These are phyloP conservation scores for Nissolia schottii DNA, from an alignment of 306 rosid species.

Conservation along the genomic window DNA sequence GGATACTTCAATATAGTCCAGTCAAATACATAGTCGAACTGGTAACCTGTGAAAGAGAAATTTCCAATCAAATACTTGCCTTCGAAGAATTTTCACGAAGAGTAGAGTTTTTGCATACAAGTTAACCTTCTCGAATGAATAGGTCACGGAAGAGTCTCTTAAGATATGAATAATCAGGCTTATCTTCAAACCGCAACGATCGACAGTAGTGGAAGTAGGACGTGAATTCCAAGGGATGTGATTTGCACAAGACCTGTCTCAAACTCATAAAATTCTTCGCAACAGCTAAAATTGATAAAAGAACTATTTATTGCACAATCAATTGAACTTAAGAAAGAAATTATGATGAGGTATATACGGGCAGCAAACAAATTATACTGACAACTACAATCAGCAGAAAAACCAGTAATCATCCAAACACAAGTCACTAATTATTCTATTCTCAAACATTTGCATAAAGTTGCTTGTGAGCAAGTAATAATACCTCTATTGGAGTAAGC, in stretches of 20 bases:
- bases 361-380: not conserved
- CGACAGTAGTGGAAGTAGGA: slow-evolving; percentile 95
- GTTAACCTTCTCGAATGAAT: slow-evolving; percentile 90
- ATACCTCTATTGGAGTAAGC: slow-evolving; percentile 96
- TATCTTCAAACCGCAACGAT: slow-evolving; percentile 90
- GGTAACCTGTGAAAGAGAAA: slow-evolving; percentile 64
- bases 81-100: slow-evolving; percentile 11
- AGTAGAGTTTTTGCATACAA: not conserved
- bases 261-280: slow-evolving; percentile 19
- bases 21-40: slow-evolving; percentile 95
- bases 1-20: slow-evolving; percentile 97
- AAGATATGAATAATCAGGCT: slow-evolving; percentile 92
- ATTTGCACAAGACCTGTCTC: slow-evolving; percentile 77
- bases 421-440: not conserved
- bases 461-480: slow-evolving; percentile 16
- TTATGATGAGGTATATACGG: not conserved
- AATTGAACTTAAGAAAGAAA: not conserved
- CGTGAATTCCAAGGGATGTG: slow-evolving; percentile 79
- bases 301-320: not conserved
- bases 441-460: slow-evolving; percentile 5
- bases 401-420: not conserved
- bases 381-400: not conserved
- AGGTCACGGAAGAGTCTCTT: slow-evolving; percentile 95
- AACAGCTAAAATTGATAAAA: not conserved
- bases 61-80: slow-evolving; percentile 4